Conservation (phyloP, 352 stramenopile species). For the Globisporangium perplexum region DNA sequence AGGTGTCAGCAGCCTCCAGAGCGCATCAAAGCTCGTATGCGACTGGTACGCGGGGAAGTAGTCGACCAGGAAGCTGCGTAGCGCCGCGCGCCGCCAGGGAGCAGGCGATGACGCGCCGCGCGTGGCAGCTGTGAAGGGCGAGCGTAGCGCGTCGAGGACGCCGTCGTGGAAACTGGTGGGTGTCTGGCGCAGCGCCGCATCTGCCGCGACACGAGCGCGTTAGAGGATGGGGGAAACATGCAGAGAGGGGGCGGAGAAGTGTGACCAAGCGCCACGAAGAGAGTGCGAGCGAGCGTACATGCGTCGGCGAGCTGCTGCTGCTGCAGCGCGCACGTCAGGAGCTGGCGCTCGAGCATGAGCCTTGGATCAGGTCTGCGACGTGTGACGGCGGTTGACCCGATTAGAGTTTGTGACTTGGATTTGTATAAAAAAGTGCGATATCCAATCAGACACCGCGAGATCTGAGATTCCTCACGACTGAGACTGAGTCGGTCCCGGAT, state of each 20-base stretch:
- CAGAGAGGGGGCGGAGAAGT: background rate
- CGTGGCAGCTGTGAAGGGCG: background rate
- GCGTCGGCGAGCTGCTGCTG: conserved; percentile 4
- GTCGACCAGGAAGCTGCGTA: conserved; percentile 24
- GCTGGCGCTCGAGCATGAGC: background rate
- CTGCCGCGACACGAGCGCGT: background rate
- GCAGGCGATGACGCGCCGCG: conserved; percentile 14
- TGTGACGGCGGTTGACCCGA: background rate
- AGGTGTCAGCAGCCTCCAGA: conserved; percentile 14
- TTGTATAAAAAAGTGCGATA: background rate
- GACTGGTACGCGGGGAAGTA: conserved; percentile 38
- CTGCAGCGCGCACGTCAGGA: background rate
- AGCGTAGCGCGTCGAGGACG: conserved; percentile 28
- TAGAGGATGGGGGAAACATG: no score
- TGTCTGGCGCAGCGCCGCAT: no score
- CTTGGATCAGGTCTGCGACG: background rate
- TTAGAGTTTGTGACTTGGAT: background rate
- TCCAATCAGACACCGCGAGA: background rate
- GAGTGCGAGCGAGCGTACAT: conserved; percentile 2
- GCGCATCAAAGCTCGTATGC: conserved; percentile 17
- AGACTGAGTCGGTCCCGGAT: background rate
- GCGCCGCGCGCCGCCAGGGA: conserved; percentile 19
- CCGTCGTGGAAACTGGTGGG: conserved; percentile 27
- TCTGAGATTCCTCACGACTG: background rate
- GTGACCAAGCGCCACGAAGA: background rate